These are phyloP conservation scores for Tolypocladium tundrense DNA, from an alignment of 2,329 filamentous ascomycete species.

Conservation along the genomic window DNA sequence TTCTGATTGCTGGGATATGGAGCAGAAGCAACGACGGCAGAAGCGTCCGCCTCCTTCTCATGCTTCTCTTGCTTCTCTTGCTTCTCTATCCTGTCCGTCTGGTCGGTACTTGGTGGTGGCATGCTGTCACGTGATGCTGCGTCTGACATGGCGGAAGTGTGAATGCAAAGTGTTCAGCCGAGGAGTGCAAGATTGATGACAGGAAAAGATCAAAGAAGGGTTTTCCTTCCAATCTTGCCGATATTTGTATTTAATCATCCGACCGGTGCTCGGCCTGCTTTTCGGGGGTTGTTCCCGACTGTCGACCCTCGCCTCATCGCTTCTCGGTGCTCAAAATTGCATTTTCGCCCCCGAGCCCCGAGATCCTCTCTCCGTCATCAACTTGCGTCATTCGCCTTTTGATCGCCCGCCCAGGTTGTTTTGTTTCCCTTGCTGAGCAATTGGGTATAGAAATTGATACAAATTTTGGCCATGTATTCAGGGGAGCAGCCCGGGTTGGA, in stretches of 20 bases:
- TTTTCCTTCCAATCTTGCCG: not conserved
- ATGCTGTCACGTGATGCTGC: not conserved
- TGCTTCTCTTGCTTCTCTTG: not conserved
- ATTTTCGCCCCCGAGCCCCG: not conserved
- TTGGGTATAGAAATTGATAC: not conserved
- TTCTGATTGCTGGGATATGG: not conserved
- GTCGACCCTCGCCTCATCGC: not conserved
- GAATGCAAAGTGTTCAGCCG: not conserved
- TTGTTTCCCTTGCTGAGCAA: no score
- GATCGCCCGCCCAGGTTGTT: not conserved
- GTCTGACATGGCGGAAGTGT: not conserved
- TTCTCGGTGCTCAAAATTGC: not conserved
- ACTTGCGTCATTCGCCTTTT: not conserved
- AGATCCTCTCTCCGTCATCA: not conserved
- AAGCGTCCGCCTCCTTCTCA: not conserved
- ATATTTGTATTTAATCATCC: not conserved
- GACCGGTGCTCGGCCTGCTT: not conserved
- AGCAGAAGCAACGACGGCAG: not conserved
- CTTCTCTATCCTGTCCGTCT: not conserved
- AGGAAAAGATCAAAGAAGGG: not conserved
- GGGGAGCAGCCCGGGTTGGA: not conserved
- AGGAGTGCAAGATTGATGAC: not conserved
- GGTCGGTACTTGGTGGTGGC: not conserved
- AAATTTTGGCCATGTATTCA: not conserved
- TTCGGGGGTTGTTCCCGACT: not conserved